Base-by-base conservation (phyloP, 345 rosid species). In the Iberis pinnata region DNA sequence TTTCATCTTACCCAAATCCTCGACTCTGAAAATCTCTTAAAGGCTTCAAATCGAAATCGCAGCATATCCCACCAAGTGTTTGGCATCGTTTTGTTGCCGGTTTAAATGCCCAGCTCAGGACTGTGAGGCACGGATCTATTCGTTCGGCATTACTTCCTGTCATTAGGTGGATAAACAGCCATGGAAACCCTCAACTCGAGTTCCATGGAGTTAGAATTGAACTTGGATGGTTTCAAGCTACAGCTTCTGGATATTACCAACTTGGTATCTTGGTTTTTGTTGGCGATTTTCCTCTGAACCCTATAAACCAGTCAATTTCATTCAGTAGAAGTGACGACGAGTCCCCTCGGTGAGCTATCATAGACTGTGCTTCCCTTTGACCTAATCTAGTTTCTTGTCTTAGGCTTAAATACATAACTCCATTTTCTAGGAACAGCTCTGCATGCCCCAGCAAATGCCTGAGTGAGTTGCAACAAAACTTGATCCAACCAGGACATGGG, bases 191-290 rank as follows among this genome's bases (percentile, higher is more conserved):
- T 42, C 96, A 88, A 60, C 86, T 92, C 58, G 95, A 85, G 59
- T 84, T 90, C 56, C 98, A 86, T 47, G 85, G 92, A 25, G 94
- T 82, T 45, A 79, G 80, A 78, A 65, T 85, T 60, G 95, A 83
- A 71, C 76, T 85, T 16, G 96, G 96, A 43, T 92, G 98, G 98
- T 92, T 92, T 74, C 98, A 92, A 73, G 89, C 95, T 32, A 84
- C 96, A 62, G 92, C 98, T 60, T 92, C 96, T 54, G 96, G 96
- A 63, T 88, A 88, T 73, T 92, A 83, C 80, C 98, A 92, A 63
- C 78, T 87, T 57, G 98, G 98, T 67, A 71, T 88, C 61, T 78
- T 92, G 70, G 96, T 83, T 58, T 78, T 77, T 32, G 68, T 73
- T 40, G 84, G 83, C 55, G 92, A 80, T 66, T 75, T 73, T 72